Conservation (phyloP, 179 eudicot species). For the Camellia oleifera region DNA sequence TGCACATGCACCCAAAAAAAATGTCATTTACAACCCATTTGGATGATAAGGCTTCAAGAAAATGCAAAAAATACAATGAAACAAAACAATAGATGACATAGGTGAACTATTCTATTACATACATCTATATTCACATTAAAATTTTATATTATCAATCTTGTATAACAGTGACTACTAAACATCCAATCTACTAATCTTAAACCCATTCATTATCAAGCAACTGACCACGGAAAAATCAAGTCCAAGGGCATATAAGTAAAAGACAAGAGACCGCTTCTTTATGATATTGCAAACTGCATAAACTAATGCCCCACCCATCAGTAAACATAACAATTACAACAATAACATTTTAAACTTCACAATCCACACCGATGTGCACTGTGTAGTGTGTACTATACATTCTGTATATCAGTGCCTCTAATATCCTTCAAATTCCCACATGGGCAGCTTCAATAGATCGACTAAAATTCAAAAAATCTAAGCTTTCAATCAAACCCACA, state of each 20-base stretch:
- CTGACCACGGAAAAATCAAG: not conserved
- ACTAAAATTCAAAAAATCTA: not conserved
- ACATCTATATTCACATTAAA: not conserved
- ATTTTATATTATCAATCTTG: not conserved
- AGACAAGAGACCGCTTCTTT: not conserved
- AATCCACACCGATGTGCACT: not conserved
- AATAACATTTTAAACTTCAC: not conserved
- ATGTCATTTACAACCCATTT: not conserved
- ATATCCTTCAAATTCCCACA: not conserved
- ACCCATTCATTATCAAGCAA: not conserved
- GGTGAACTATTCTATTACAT: not conserved
- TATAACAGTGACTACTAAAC: not conserved
- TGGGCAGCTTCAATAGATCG: constrained; percentile 3
- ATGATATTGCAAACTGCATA: not conserved
- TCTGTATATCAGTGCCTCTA: not conserved
- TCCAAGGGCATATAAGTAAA: not conserved
- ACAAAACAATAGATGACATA: not conserved
- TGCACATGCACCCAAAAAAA: not conserved
- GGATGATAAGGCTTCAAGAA: not conserved
- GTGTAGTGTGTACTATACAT: not conserved
- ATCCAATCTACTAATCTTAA: constrained; percentile 3
- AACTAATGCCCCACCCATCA: not conserved
- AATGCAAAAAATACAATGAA: not conserved
- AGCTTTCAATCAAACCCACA: not conserved
- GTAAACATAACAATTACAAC: not conserved